Evolutionary conservation across 1,139 yeast species (phyloP).

Genomic region (Sugiyamaella grinbergsii): DNA sequence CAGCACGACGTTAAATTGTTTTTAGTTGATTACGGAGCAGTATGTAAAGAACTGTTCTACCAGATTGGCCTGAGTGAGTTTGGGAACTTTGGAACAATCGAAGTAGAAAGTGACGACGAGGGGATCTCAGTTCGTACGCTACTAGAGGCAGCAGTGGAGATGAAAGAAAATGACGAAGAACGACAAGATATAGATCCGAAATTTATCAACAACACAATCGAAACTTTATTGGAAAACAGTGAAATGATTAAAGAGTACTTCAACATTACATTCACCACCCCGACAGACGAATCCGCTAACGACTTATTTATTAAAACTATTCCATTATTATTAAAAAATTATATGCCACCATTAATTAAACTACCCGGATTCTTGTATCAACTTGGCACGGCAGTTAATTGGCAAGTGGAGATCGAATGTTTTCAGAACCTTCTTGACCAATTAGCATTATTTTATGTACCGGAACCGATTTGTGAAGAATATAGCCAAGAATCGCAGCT

Average conservation of each 20-base stretch:
- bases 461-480: conserved; percentile 51
- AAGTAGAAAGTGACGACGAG: conserved; percentile 43
- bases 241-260: conserved; percentile 87
- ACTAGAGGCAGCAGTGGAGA: conserved; percentile 18
- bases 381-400: conserved; percentile 59
- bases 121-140: conserved; percentile 28
- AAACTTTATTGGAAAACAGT: conserved; percentile 32
- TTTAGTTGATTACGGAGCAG: conserved; percentile 76
- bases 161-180: conserved; percentile 3
- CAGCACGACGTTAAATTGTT: conserved; percentile 80
- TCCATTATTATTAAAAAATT: conserved; percentile 68
- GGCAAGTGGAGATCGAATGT: conserved; percentile 68
- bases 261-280: conserved; percentile 48
- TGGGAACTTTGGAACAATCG: conserved; percentile 73
- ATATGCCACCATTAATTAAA: conserved; percentile 64
- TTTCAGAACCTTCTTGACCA: conserved; percentile 64
- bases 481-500: conserved; percentile 8
- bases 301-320: conserved; percentile 44
- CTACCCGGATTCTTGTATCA: conserved; percentile 68
- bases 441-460: conserved; percentile 72
- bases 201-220: conserved; percentile 18
- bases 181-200: neutral
- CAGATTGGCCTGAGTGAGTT: conserved; percentile 79
- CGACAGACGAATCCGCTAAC: neutral
- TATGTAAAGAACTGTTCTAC: conserved; percentile 68